phyloP scores from a whole-genome alignment of 495 filamentous ascomycete species.

The Daldinia caldariorum region DNA sequence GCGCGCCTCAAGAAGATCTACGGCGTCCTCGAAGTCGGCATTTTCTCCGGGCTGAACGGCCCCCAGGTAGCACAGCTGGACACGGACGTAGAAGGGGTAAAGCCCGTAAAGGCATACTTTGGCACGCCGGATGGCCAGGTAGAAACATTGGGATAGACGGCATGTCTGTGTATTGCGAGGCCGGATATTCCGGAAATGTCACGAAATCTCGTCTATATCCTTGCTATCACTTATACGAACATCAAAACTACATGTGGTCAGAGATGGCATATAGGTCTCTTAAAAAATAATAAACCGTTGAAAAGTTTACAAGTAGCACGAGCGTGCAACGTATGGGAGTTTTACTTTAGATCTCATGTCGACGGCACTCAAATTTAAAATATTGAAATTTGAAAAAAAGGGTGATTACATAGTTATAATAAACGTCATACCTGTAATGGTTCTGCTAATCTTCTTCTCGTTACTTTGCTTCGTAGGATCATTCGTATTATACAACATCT shows the following conservation, averaged over 20 bases:
- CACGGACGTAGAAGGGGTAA: slow-evolving; percentile 76
- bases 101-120: slow-evolving; percentile 93
- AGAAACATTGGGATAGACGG: slow-evolving; percentile 46
- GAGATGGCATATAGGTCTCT: background rate
- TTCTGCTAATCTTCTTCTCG: slow-evolving; percentile 36
- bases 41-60: slow-evolving; percentile 85
- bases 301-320: background rate
- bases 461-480: slow-evolving; percentile 40
- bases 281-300: background rate
- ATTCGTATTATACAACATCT: slow-evolving; percentile 48
- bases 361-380: slow-evolving; percentile 25
- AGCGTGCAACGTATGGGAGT: background rate
- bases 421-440: slow-evolving; percentile 41
- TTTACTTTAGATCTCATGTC: background rate
- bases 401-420: slow-evolving; percentile 48
- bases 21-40: slow-evolving; percentile 90
- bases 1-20: slow-evolving; percentile 78
- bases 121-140: slow-evolving; percentile 85
- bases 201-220: background rate
- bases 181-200: background rate
- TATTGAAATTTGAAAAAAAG: slow-evolving; percentile 16
- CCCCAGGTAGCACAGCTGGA: slow-evolving; percentile 67
- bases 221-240: background rate
- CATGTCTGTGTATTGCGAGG: background rate
- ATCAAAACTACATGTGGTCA: background rate